Percentiles rank a stretch among this genome's conserved stretches.
phyloP scores from a whole-genome alignment of 805 yeast species.

The Lipomyces kockii region DNA sequence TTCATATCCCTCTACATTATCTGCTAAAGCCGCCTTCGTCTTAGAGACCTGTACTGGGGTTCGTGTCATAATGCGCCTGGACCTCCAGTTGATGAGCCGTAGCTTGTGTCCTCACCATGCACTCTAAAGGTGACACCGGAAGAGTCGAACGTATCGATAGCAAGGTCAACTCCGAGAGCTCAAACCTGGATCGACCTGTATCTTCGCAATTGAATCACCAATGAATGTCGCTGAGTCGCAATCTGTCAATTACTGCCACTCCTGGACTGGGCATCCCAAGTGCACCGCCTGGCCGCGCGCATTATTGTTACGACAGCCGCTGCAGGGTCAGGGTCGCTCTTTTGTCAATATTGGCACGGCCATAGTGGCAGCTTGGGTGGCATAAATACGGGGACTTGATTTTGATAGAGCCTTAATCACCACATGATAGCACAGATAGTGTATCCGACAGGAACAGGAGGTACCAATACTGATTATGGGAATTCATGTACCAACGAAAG shows the following conservation, averaged over 20 bases:
- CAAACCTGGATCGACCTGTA: neutral
- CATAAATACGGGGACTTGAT: neutral
- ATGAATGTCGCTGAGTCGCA: neutral
- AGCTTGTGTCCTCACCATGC: neutral
- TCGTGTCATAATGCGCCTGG: neutral
- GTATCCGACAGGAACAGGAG: neutral
- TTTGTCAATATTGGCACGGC: no score
- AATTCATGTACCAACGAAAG: neutral
- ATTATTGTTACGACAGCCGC: neutral
- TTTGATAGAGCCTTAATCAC: neutral
- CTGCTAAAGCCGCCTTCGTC: conserved; percentile 17
- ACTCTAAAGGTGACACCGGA: neutral
- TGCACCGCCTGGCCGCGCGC: no score
- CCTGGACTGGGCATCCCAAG: no score
- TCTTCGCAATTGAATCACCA: neutral
- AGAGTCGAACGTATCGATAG: neutral
- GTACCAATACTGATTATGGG: neutral
- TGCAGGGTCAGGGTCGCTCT: neutral
- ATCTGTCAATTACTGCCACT: no score
- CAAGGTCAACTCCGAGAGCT: neutral
- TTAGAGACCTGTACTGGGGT: neutral
- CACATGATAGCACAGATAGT: neutral
- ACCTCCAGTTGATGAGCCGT: neutral
- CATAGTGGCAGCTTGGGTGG: neutral
- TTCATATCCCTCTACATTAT: conserved; percentile 26